These are phyloP conservation scores for Phaeosphaeriaceae sp. DNA, from an alignment of 2,329 filamentous ascomycete species.

Conservation along the genomic window DNA sequence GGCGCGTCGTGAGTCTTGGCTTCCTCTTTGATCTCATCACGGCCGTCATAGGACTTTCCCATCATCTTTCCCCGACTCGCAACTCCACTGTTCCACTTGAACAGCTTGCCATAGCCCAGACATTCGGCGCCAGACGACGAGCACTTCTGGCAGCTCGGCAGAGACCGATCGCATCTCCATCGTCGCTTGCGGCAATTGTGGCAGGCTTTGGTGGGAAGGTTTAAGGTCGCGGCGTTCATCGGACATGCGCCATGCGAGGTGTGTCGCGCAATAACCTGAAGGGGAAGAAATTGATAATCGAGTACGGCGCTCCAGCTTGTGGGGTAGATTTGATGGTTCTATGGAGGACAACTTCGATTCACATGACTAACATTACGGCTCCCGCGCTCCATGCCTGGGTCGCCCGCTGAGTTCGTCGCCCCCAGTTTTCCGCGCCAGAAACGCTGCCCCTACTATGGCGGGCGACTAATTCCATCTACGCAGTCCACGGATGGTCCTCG, in stretches of 20 bases:
- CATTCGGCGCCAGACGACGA: constrained; percentile 62
- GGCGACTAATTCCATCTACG: constrained; percentile 15
- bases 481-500: constrained; percentile 3
- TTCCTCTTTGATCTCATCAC: constrained; percentile 25
- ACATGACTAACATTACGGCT: constrained; percentile 16
- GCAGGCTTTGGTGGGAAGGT: constrained; percentile 55
- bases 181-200: constrained; percentile 69
- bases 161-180: constrained; percentile 67
- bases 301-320: constrained; percentile 19
- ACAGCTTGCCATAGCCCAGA: constrained; percentile 67
- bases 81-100: constrained; percentile 65
- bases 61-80: constrained; percentile 61
- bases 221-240: constrained; percentile 40
- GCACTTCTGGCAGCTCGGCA: constrained; percentile 67
- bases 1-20: constrained; percentile 30
- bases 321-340: constrained; percentile 13
- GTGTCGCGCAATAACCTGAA: constrained; percentile 30
- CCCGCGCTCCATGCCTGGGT: constrained; percentile 5
- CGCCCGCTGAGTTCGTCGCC: constrained; percentile 18
- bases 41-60: constrained; percentile 58
- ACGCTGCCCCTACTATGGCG: constrained; percentile 13
- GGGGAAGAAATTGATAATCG: constrained; percentile 3
- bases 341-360: not conserved
- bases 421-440: not conserved
- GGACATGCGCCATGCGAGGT: constrained; percentile 39